Evolutionary conservation across 345 rosid species (phyloP).

Genomic region (Syzygium aqueum): DNA sequence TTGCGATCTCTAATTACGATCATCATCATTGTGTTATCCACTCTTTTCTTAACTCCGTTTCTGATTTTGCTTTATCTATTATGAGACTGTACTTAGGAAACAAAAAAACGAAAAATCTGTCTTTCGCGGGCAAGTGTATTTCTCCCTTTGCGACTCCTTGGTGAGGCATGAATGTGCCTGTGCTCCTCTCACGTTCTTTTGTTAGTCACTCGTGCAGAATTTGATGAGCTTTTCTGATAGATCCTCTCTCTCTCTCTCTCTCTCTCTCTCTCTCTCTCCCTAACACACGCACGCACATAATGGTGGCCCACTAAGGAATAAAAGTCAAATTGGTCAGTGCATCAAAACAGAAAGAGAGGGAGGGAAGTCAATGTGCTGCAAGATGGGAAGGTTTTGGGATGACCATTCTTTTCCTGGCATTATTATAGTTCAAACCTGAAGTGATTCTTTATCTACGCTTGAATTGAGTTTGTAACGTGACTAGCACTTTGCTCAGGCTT

Average conservation of each 20-base stretch:
- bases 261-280: neutral
- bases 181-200: neutral
- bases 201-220: neutral
- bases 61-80: neutral
- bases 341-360: neutral
- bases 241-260: neutral
- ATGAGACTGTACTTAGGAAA: neutral
- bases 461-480: neutral
- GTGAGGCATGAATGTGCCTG: neutral
- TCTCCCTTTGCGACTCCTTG: neutral
- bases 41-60: neutral
- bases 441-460: neutral
- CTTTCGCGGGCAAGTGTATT: neutral
- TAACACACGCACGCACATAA: neutral
- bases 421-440: neutral
- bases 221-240: neutral
- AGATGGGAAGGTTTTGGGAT: neutral
- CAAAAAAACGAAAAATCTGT: neutral
- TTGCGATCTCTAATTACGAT: neutral
- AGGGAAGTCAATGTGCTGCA: neutral
- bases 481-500: neutral
- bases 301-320: neutral
- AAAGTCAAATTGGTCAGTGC: neutral
- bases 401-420: neutral
- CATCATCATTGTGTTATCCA: neutral